phyloP scores from a whole-genome alignment of 805 yeast genomes.

The Saccharomyces paradoxus region DNA sequence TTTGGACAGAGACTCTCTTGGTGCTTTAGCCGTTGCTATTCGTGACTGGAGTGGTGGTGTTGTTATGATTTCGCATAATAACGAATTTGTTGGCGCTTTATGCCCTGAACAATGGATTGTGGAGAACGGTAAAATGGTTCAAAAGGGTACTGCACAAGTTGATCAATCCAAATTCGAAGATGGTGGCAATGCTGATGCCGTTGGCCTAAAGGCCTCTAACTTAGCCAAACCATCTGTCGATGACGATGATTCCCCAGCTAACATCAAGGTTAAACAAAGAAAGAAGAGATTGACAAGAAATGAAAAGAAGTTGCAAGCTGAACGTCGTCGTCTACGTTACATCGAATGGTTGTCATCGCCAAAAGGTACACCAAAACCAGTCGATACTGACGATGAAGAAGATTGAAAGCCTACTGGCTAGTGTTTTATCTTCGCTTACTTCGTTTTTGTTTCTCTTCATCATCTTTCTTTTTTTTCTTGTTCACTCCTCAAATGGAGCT shows the following conservation, averaged over 20 bases:
- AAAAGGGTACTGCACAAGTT: conserved; percentile 69
- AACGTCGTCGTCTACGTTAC: conserved; percentile 89
- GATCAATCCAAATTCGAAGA: conserved; percentile 80
- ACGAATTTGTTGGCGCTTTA: conserved; percentile 91
- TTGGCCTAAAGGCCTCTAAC: conserved; percentile 41
- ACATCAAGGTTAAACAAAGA: conserved; percentile 84
- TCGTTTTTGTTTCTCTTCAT: neutral
- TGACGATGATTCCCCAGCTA: conserved; percentile 89
- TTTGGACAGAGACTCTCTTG: conserved; percentile 94
- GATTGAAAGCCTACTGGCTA: conserved; percentile 9
- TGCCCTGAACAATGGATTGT: conserved; percentile 99
- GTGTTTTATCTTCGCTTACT: neutral
- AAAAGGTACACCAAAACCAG: conserved; percentile 95
- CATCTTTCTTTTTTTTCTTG: neutral
- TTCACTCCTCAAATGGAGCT: neutral
- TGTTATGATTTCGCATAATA: conserved; percentile 95
- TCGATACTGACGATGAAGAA: conserved; percentile 82
- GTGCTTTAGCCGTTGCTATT: conserved; percentile 95
- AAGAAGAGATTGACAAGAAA: conserved; percentile 98
- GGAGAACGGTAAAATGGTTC: conserved; percentile 82
- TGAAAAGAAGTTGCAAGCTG: conserved; percentile 84
- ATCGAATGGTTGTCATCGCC: conserved; percentile 93
- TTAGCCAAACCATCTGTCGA: conserved; percentile 37
- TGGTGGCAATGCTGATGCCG: conserved; percentile 47
- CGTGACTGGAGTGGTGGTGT: conserved; percentile 99